Conservation (phyloP, 306 rosid species). For the Quillaja saponaria region DNA sequence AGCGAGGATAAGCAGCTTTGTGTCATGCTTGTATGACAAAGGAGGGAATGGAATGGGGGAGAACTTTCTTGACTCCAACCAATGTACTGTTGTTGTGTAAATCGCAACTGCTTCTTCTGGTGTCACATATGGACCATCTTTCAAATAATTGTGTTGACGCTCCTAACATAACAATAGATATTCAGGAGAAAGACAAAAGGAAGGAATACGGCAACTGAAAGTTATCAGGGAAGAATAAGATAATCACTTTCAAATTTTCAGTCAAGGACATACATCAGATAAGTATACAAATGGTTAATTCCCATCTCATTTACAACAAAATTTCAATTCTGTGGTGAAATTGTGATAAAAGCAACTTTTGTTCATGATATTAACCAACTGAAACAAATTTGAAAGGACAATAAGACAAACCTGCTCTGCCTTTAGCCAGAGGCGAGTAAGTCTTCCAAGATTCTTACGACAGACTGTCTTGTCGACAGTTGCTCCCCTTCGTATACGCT, state of each 20-base stretch:
- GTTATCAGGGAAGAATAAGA: not conserved
- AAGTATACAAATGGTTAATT: no score
- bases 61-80: constrained; percentile 99
- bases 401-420: constrained; percentile 75
- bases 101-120: constrained; percentile 99
- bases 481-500: constrained; percentile 98
- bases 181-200: constrained; percentile 5
- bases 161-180: constrained; percentile 50
- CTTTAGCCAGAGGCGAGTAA: constrained; percentile 97
- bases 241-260: not conserved
- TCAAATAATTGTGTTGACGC: constrained; percentile 94
- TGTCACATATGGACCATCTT: constrained; percentile 98
- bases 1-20: constrained; percentile 92
- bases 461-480: constrained; percentile 98
- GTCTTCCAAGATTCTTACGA: constrained; percentile 95
- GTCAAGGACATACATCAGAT: no score
- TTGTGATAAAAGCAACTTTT: no score
- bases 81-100: constrained; percentile 93
- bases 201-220: not conserved
- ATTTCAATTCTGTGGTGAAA: no score
- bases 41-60: constrained; percentile 99
- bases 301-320: no score
- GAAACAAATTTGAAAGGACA: constrained; percentile 8
- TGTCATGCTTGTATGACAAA: constrained; percentile 95
- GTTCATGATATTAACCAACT: not conserved